A percentile compares a stretch with the other conserved stretches of the same genome.
Conservation (phyloP, 805 yeast genomes). For the Sporopachydermia quercuum region DNA sequence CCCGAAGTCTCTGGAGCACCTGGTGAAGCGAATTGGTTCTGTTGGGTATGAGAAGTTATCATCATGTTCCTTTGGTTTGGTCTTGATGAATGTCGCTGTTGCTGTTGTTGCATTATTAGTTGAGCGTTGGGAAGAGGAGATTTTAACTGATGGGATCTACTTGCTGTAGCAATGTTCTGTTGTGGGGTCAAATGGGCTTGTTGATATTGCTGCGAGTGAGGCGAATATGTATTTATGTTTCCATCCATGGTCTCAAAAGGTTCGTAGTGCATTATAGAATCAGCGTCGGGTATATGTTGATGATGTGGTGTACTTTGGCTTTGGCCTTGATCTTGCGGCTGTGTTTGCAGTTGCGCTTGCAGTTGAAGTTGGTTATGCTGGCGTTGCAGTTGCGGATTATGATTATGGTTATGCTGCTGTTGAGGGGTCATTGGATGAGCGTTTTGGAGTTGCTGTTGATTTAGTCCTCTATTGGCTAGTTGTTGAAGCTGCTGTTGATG, state of each 20-base stretch:
- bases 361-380: constrained; percentile 10
- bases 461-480: constrained; percentile 7
- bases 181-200: no score
- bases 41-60: no score
- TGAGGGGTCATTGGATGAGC: constrained; percentile 4
- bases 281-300: not conserved
- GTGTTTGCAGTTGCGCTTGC: constrained; percentile 5
- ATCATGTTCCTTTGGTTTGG: constrained; percentile 1
- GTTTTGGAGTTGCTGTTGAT: constrained; percentile 5
- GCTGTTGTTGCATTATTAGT: not conserved
- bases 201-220: constrained; percentile 1
- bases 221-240: constrained; percentile 1
- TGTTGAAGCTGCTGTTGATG: constrained; percentile 5
- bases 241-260: constrained; percentile 1
- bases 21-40: constrained; percentile 1
- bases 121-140: no score
- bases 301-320: not conserved
- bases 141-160: no score
- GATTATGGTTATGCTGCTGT: constrained; percentile 11
- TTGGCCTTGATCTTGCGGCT: constrained; percentile 8
- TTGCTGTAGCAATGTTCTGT: no score
- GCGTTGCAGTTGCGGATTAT: constrained; percentile 13
- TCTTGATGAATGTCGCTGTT: constrained; percentile 4
- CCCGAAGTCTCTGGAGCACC: constrained; percentile 1
- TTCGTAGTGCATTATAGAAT: not conserved